Evolutionary conservation across 2,329 filamentous ascomycete species (phyloP), one percentile per base, ranked within the genome.

Genomic region (Colletotrichum truncatum): DNA sequence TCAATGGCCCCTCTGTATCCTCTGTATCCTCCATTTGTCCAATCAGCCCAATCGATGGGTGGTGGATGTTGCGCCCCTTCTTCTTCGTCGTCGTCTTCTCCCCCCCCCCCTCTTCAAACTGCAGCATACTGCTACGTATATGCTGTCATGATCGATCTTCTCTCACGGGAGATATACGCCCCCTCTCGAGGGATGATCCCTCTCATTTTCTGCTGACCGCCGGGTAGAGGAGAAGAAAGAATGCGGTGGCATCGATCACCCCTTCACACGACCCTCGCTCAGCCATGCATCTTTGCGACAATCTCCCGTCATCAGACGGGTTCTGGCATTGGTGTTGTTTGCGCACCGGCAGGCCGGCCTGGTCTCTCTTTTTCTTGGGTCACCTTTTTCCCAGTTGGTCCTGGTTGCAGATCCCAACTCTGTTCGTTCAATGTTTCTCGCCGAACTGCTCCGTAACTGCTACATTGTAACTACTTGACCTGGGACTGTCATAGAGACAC

Each of bases 251-350:
- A 38, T 34, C 48, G 18, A 36, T 10, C 43, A 25, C n/a, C n/a
- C 43, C 43, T n/a, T 46, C 43, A 14, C 30, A 36, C 32, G 30
- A 16, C 38, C 21, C 34, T 14, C 43, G n/a, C 11, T n/a, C 23
- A 14, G 9, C 48, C 48, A 55, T 49, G 57, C 62, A 45, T 43
- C 48, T 41, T 41, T 55, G 49, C 62, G 57, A 56, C 49, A 38
- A 51, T 62, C 49, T 61, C 62, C 49, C 62, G 62, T 62, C 62
- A 65, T 65, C 62, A 51, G 61, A 60, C 61, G 61, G 61, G 8
- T 45, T 49, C 41, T 38, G 43, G 43, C 57, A 55, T 62, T 61
- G 39, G 46, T 38, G 41, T 57, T 39, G 28, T 39, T n/a, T n/a
- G n/a, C n/a, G n/a, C n/a, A n/a, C n/a, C n/a, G n/a, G n/a, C n/a